Conservation (phyloP, 495 filamentous ascomycete genomes). For the Hypoxylon lienhwacheense region DNA sequence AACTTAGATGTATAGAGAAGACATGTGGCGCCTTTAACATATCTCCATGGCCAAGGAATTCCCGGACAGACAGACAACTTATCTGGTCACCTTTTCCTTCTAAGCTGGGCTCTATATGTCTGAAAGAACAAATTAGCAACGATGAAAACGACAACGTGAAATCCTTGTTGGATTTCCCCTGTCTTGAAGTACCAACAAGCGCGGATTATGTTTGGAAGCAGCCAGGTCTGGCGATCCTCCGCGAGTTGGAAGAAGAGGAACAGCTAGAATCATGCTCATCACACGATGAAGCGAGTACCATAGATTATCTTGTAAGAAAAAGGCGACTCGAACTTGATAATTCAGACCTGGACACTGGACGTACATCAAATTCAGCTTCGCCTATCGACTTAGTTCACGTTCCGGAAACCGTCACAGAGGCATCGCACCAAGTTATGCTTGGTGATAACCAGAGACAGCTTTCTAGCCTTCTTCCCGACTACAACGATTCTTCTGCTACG, state of each 20-base stretch:
- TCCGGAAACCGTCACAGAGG: neutral
- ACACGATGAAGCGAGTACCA: neutral
- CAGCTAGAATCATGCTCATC: slow-evolving; percentile 46
- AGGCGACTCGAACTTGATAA: slow-evolving; percentile 13
- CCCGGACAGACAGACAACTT: slow-evolving; percentile 48
- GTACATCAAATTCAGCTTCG: neutral
- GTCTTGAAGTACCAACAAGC: slow-evolving; percentile 41
- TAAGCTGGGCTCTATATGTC: slow-evolving; percentile 38
- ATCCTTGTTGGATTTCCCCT: slow-evolving; percentile 29
- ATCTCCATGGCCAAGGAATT: slow-evolving; percentile 47
- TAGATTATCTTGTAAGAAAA: slow-evolving; percentile 31
- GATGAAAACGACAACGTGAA: slow-evolving; percentile 29
- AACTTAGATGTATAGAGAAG: slow-evolving; percentile 41
- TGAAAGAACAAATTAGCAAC: slow-evolving; percentile 39
- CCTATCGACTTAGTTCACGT: slow-evolving; percentile 8
- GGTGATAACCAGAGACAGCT: neutral
- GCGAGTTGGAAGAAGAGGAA: slow-evolving; percentile 49
- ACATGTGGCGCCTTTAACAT: slow-evolving; percentile 29
- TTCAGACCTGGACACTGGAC: neutral
- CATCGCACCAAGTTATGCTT: neutral
- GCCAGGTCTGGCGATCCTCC: slow-evolving; percentile 55
- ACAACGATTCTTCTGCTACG: slow-evolving; percentile 23
- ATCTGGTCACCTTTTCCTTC: slow-evolving; percentile 51
- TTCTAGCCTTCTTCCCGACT: slow-evolving; percentile 21
- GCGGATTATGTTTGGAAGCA: slow-evolving; percentile 54